Base-by-base conservation (phyloP, 768 basidiomycete genomes). In the Russula emetica region DNA sequence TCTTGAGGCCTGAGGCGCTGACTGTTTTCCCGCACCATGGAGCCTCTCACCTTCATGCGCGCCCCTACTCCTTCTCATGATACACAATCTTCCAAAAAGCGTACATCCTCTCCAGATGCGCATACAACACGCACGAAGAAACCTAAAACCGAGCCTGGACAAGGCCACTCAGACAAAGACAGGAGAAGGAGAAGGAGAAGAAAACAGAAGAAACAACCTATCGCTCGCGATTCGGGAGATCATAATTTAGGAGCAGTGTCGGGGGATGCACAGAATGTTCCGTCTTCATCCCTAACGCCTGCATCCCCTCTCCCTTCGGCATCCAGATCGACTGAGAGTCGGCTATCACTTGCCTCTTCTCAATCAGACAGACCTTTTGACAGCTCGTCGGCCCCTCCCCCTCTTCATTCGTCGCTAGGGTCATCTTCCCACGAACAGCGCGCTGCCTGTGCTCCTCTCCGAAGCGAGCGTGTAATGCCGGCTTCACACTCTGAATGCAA, bases 171-270 rank as follows among this genome's bases (percentile, higher is more conserved):
- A 9, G 47, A 55, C 30, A 71, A 71, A 36, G 72, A 69, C 66
- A 75, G 69, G 67, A 72, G 62, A 56, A 60, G 67, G n/a, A 70
- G 69, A 69, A 72, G 62, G 56, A 58, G 66, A 24, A 70, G 69
- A 69, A 72, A 66, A 65, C 74, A 70, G 63, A 68, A 64, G 36
- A 73, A 72, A 53, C 45, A 63, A 16, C 66, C 73, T 26, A 52
- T 73, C 13, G 65, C 71, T n/a, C 47, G 34, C 18, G 58, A 61
- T 18, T 34, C 32, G 42, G 55, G 49, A 30, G 30, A 18, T 24
- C 47, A 38, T 18, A 50, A 61, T 9, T 26, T 30, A 50, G 47
- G 22, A 30, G 22, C 18, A 34, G n/a, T 20, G 22, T 55, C 53
- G 18, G 59, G 22, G 13, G n/a, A 28, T 28, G 3, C 22, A 9